These are phyloP conservation scores for Raffaelea albimanens DNA, from an alignment of 2,329 filamentous ascomycete species.

Conservation along the genomic window DNA sequence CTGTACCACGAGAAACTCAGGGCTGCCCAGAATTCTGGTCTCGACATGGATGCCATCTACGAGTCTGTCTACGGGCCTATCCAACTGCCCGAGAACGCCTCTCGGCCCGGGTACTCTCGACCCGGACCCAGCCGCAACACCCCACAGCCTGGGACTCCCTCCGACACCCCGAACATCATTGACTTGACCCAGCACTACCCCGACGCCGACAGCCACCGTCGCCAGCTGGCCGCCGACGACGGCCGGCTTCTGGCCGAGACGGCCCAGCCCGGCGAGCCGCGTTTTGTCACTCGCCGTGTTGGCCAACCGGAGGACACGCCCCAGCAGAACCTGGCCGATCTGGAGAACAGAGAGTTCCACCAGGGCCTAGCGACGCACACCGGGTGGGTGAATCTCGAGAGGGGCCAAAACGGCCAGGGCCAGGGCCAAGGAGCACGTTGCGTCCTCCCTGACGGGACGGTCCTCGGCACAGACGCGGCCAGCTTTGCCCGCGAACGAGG, in stretches of 20 bases:
- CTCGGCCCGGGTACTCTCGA: too few relatives aligned
- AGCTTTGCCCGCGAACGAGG: slow-evolving; percentile 29
- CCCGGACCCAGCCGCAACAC: too few relatives aligned
- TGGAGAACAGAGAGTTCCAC: slow-evolving; percentile 26
- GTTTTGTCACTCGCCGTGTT: neutral
- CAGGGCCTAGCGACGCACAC: neutral
- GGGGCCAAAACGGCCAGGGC: neutral
- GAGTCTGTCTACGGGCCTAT: too few relatives aligned
- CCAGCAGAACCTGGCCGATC: slow-evolving; percentile 20
- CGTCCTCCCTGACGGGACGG: slow-evolving; percentile 13
- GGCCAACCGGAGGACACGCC: neutral
- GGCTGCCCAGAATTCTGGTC: too few relatives aligned
- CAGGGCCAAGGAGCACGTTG: neutral
- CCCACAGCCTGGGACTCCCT: neutral
- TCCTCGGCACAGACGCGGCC: slow-evolving; percentile 5
- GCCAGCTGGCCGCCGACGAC: slow-evolving; percentile 3
- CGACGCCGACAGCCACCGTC: neutral
- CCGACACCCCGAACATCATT: too few relatives aligned
- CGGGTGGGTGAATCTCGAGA: slow-evolving; percentile 11
- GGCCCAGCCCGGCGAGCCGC: neutral
- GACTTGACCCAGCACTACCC: neutral
- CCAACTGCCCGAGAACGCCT: too few relatives aligned
- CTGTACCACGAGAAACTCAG: too few relatives aligned
- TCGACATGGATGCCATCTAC: too few relatives aligned
- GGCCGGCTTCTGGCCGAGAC: neutral